Percentiles rank a stretch among this genome's conserved stretches.
Evolutionary conservation across 2,329 filamentous ascomycete species (phyloP).

Genomic region (Phyllosticta citriasiana): DNA sequence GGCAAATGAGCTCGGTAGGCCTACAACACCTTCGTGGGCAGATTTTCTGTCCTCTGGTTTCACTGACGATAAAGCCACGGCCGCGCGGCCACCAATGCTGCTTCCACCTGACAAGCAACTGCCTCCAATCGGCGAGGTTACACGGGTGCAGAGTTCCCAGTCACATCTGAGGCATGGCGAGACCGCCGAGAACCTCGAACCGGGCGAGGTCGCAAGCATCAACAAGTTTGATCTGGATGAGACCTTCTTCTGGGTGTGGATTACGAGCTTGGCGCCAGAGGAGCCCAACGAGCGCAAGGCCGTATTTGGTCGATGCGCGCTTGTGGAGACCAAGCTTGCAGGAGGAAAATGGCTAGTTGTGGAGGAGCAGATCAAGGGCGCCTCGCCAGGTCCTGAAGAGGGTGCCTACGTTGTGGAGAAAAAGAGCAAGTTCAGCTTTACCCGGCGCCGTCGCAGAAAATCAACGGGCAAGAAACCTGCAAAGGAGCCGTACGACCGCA

Average conservation of each 20-base stretch:
- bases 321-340: slow-evolving; percentile 78
- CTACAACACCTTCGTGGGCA: slow-evolving; percentile 95
- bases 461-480: slow-evolving; percentile 34
- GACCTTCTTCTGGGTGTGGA: slow-evolving; percentile 99
- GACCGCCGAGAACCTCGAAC: slow-evolving; percentile 63
- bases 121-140: slow-evolving; percentile 62
- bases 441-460: slow-evolving; percentile 55
- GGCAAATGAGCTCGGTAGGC: slow-evolving; percentile 59
- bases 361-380: slow-evolving; percentile 93
- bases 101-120: slow-evolving; percentile 88
- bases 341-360: slow-evolving; percentile 85
- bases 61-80: slow-evolving; percentile 61
- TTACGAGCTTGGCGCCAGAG: slow-evolving; percentile 86
- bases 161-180: slow-evolving; percentile 59
- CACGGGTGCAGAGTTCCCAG: slow-evolving; percentile 73
- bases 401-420: slow-evolving; percentile 92
- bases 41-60: slow-evolving; percentile 96
- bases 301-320: slow-evolving; percentile 84
- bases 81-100: slow-evolving; percentile 55
- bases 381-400: slow-evolving; percentile 71
- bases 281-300: slow-evolving; percentile 79
- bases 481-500: slow-evolving; percentile 43
- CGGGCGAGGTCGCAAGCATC: slow-evolving; percentile 91
- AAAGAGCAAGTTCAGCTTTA: slow-evolving; percentile 83
- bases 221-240: slow-evolving; percentile 79